These are phyloP conservation scores for Cyberlindnera bimundalis DNA, from an alignment of 805 yeast genomes.

Conservation along the genomic window DNA sequence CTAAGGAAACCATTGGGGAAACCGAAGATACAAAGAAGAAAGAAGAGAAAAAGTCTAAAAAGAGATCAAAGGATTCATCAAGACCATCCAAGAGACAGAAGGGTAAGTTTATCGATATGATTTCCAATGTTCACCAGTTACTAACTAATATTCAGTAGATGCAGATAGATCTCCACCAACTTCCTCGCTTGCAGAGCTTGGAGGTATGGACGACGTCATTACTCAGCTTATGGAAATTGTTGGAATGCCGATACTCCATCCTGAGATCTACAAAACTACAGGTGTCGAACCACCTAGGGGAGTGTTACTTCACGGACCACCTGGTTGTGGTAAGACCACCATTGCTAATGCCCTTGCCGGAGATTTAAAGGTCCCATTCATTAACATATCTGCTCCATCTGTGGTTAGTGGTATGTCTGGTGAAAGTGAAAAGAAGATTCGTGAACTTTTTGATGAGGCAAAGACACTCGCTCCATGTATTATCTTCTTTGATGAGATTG, in stretches of 20 bases:
- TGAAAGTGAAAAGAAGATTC: slow-evolving; percentile 88
- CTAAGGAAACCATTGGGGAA: neutral
- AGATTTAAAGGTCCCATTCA: slow-evolving; percentile 88
- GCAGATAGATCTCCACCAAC: slow-evolving; percentile 70
- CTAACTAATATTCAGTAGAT: slow-evolving; percentile 30
- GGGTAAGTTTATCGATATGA: slow-evolving; percentile 22
- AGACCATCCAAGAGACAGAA: slow-evolving; percentile 38
- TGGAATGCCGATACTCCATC: slow-evolving; percentile 89
- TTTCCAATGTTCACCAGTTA: slow-evolving; percentile 14
- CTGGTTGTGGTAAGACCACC: slow-evolving; percentile 98
- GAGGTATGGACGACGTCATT: slow-evolving; percentile 86
- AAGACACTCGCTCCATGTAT: slow-evolving; percentile 86
- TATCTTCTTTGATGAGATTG: slow-evolving; percentile 93
- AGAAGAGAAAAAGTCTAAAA: slow-evolving; percentile 41
- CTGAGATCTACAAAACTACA: slow-evolving; percentile 81
- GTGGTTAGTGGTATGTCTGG: slow-evolving; percentile 99
- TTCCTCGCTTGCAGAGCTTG: slow-evolving; percentile 66
- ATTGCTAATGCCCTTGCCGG: slow-evolving; percentile 96
- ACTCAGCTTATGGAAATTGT: slow-evolving; percentile 85
- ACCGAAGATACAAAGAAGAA: slow-evolving; percentile 16
- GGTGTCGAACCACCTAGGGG: slow-evolving; percentile 97
- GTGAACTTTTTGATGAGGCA: slow-evolving; percentile 94
- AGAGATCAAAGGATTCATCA: slow-evolving; percentile 45
- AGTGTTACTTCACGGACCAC: slow-evolving; percentile 93
- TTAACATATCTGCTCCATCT: slow-evolving; percentile 89